Evolutionary conservation across 345 rosid genomes (phyloP).

Genomic region (Crucihimalaya himalaica): DNA sequence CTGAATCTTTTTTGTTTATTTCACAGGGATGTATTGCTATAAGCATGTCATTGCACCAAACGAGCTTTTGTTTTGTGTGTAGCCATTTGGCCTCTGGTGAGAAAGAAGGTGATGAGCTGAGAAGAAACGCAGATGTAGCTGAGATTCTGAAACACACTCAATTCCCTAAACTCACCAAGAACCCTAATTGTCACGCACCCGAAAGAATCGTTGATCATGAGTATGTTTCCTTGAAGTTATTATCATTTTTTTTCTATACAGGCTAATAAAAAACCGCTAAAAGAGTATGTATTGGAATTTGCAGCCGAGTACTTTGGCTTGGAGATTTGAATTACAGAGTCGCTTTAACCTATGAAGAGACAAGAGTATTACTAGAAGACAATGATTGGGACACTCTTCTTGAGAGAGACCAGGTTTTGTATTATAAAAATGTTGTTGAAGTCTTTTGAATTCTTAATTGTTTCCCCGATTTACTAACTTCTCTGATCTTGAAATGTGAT

Average conservation of each 20-base stretch:
- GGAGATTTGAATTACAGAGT: conserved; percentile 93
- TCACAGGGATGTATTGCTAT: conserved; percentile 86
- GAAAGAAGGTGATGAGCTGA: conserved; percentile 93
- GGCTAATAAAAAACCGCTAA: not conserved
- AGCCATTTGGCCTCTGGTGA: conserved; percentile 96
- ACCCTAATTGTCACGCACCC: conserved; percentile 54
- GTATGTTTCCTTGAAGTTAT: conserved; percentile 45
- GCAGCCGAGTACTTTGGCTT: conserved; percentile 89
- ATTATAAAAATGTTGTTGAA: not conserved
- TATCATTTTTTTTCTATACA: not conserved
- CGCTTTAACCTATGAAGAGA: conserved; percentile 79
- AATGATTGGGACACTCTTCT: conserved; percentile 83
- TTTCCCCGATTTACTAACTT: not conserved
- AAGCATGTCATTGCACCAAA: conserved; percentile 90
- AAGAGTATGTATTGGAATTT: not conserved
- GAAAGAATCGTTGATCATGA: conserved; percentile 80
- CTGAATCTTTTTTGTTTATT: not conserved
- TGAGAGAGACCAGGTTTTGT: conserved; percentile 83
- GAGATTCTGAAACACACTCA: conserved; percentile 79
- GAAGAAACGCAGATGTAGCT: conserved; percentile 79
- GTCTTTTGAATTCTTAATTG: not conserved
- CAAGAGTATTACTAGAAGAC: conserved; percentile 64
- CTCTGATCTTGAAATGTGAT: not conserved
- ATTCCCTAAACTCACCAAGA: conserved; percentile 73
- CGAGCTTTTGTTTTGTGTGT: conserved; percentile 94